Percentiles rank a stretch among this genome's conserved stretches.
Conservation (phyloP, 495 filamentous ascomycete genomes). For the Podospora australis region DNA sequence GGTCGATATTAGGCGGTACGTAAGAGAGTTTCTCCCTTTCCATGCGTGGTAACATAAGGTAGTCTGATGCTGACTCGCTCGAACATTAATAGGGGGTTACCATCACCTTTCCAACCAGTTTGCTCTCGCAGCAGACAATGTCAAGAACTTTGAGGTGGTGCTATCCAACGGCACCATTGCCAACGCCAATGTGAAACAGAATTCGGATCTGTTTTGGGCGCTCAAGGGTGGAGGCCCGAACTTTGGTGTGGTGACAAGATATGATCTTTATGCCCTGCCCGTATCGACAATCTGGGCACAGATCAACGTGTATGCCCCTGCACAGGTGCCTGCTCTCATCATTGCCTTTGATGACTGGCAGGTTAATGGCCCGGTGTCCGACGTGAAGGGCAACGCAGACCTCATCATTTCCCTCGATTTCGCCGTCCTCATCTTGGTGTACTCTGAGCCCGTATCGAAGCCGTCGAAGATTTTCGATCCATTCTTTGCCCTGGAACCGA, state of each 20-base stretch:
- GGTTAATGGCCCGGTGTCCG: slow-evolving; percentile 6
- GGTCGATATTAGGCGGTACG: slow-evolving; percentile 34
- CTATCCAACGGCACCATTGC: slow-evolving; percentile 38
- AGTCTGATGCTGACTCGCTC: no score
- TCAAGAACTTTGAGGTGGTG: slow-evolving; percentile 42
- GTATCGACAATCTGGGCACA: slow-evolving; percentile 20
- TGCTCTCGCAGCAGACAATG: slow-evolving; percentile 25
- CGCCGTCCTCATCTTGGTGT: neutral
- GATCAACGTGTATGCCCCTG: slow-evolving; percentile 3
- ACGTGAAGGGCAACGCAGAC: slow-evolving; percentile 9
- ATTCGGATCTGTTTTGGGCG: slow-evolving; percentile 43
- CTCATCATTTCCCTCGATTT: slow-evolving; percentile 5
- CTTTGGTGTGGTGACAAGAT: slow-evolving; percentile 45
- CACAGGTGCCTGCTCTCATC: slow-evolving; percentile 10
- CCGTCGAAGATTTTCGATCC: neutral
- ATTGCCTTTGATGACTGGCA: slow-evolving; percentile 18
- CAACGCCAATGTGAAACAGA: slow-evolving; percentile 32
- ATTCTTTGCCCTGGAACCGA: neutral
- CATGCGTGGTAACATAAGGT: no score
- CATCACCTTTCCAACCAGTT: slow-evolving; percentile 1
- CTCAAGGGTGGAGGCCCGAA: slow-evolving; percentile 42
- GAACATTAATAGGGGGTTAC: no score
- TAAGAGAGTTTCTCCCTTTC: no score
- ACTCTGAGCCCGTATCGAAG: neutral
- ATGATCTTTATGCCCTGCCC: slow-evolving; percentile 30